Conservation (phyloP, 441 rosid species). For the Pelargonium fulgidum region DNA sequence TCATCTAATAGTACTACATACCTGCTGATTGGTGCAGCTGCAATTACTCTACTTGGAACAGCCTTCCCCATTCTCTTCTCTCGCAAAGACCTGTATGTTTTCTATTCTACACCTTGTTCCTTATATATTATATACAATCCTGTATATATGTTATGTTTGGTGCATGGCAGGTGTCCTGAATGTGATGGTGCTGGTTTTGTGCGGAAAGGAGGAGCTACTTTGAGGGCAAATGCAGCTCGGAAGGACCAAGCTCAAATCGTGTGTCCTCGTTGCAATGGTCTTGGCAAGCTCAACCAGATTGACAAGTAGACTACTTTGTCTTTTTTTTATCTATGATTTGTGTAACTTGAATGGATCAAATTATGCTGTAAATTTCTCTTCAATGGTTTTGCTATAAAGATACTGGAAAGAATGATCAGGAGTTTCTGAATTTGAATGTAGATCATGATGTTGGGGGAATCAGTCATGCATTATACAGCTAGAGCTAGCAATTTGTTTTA, state of each 20-base stretch:
- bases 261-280: slow-evolving; percentile 73
- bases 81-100: slow-evolving; percentile 68
- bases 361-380: too few species aligned
- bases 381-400: too few species aligned
- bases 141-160: too few species aligned
- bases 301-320: slow-evolving; percentile 41
- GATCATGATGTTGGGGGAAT: too few species aligned
- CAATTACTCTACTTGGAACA: slow-evolving; percentile 71
- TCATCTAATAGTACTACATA: slow-evolving; percentile 69
- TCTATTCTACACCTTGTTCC: not conserved
- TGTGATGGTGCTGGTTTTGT: slow-evolving; percentile 98
- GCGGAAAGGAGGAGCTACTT: slow-evolving; percentile 41
- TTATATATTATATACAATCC: too few species aligned
- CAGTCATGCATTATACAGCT: too few species aligned
- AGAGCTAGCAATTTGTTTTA: not conserved
- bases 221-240: slow-evolving; percentile 86
- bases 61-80: slow-evolving; percentile 82
- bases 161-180: slow-evolving; percentile 62
- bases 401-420: too few species aligned
- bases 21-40: slow-evolving; percentile 60
- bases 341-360: too few species aligned
- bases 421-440: too few species aligned
- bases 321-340: too few species aligned
- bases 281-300: slow-evolving; percentile 86
- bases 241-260: slow-evolving; percentile 87